A percentile compares a stretch with the other conserved stretches of the same genome.
Evolutionary conservation across 2,329 filamentous ascomycete species (phyloP).

Genomic region (Beauveria varroae): DNA sequence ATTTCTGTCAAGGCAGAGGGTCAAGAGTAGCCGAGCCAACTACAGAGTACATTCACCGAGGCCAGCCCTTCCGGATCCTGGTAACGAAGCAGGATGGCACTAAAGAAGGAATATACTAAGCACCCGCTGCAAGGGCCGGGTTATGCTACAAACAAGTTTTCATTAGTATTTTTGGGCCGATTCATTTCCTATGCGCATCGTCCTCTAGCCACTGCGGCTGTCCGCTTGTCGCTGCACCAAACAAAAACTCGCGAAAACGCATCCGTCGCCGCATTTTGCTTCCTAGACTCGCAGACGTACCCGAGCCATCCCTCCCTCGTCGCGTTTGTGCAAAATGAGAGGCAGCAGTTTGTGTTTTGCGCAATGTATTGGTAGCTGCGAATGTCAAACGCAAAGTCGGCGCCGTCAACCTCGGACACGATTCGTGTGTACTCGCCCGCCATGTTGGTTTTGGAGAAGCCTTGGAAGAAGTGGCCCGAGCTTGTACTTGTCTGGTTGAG

Average conservation of each 20-base stretch:
- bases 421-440: constrained; percentile 18
- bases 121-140: neutral
- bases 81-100: too few relatives aligned
- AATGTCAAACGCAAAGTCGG: constrained; percentile 16
- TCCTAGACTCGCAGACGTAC: constrained; percentile 19
- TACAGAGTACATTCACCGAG: neutral
- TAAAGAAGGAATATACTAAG: too few relatives aligned
- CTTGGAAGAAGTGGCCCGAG: constrained; percentile 24
- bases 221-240: constrained; percentile 6
- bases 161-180: neutral
- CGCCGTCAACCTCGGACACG: constrained; percentile 17
- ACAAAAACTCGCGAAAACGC: neutral
- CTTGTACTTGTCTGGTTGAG: constrained; percentile 17
- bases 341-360: constrained; percentile 17
- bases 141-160: neutral
- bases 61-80: too few relatives aligned
- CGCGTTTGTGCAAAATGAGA: constrained; percentile 19
- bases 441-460: constrained; percentile 20
- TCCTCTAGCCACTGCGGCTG: neutral
- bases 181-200: neutral
- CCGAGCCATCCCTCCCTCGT: constrained; percentile 16
- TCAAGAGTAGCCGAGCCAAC: neutral
- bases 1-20: constrained; percentile 12
- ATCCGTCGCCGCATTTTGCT: neutral
- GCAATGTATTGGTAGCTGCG: constrained; percentile 18